These are phyloP conservation scores for Xylaria sp. DNA, from an alignment of 2,329 filamentous ascomycete genomes.

Conservation along the genomic window DNA sequence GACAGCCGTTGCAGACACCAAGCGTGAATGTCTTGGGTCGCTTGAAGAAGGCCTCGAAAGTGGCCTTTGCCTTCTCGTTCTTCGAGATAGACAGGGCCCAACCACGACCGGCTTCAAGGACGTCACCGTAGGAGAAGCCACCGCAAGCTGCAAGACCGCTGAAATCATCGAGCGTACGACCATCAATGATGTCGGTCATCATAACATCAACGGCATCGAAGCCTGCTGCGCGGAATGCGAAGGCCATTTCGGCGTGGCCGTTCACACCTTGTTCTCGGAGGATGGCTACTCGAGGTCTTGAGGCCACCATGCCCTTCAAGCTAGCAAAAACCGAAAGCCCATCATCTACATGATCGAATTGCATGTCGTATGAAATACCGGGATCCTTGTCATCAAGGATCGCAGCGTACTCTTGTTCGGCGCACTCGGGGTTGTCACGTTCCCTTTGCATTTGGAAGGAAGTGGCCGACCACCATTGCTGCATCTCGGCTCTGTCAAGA, in stretches of 20 bases:
- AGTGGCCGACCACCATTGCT: constrained; percentile 83
- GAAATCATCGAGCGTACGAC: constrained; percentile 75
- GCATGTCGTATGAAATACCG: constrained; percentile 78
- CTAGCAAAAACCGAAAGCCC: constrained; percentile 63
- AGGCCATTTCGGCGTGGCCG: constrained; percentile 92
- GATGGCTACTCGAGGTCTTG: constrained; percentile 68
- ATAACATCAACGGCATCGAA: constrained; percentile 91
- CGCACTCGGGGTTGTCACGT: constrained; percentile 81
- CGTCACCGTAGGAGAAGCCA: constrained; percentile 83
- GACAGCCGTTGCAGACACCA: constrained; percentile 95
- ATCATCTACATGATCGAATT: constrained; percentile 72
- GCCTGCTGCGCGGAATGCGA: constrained; percentile 84
- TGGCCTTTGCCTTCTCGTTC: constrained; percentile 67
- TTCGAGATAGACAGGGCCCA: constrained; percentile 93
- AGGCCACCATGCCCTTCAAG: constrained; percentile 52
- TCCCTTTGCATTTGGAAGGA: constrained; percentile 88
- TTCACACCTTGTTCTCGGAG: constrained; percentile 95
- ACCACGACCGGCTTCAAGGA: constrained; percentile 88
- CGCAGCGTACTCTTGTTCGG: constrained; percentile 73
- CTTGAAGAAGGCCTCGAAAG: constrained; percentile 81
- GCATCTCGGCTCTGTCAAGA: constrained; percentile 65
- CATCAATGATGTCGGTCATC: constrained; percentile 87
- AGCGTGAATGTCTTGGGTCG: constrained; percentile 85
- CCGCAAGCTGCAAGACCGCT: constrained; percentile 89
- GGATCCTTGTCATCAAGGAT: constrained; percentile 72